Evolutionary conservation across 2,329 filamentous ascomycete species (phyloP).

Genomic region (Dactylellina haptotyla): DNA sequence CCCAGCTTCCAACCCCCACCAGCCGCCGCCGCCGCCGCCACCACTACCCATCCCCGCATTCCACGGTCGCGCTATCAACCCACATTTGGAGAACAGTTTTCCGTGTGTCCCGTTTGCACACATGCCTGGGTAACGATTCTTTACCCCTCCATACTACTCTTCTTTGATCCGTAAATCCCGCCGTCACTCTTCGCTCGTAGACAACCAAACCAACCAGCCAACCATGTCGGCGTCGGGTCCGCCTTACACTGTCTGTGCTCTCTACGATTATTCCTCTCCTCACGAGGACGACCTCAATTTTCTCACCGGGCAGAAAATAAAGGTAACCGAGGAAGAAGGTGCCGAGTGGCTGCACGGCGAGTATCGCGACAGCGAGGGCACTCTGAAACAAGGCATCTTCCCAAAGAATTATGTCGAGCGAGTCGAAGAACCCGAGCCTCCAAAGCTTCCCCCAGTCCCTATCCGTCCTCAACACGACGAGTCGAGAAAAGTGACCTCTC

Average conservation of each 20-base stretch:
- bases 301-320: conserved; percentile 84
- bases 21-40: too few relatives aligned
- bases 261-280: conserved; percentile 91
- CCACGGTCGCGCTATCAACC: too few relatives aligned
- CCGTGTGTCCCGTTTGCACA: too few relatives aligned
- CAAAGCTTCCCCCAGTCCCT: conserved; percentile 50
- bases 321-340: conserved; percentile 90
- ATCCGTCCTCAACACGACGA: conserved; percentile 56
- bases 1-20: neutral
- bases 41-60: too few relatives aligned
- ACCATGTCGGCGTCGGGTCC: conserved; percentile 61
- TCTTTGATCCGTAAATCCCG: neutral
- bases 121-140: too few relatives aligned
- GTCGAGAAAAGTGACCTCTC: conserved; percentile 15
- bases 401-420: conserved; percentile 93
- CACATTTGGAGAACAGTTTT: too few relatives aligned
- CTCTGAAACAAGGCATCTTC: conserved; percentile 85
- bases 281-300: conserved; percentile 97
- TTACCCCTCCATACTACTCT: neutral
- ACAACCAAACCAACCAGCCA: neutral
- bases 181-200: neutral
- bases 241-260: conserved; percentile 91
- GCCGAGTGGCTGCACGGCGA: conserved; percentile 93
- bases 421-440: conserved; percentile 53
- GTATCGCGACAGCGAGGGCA: conserved; percentile 79